Percentiles rank a stretch among this genome's conserved stretches.
Conservation (phyloP, 805 yeast genomes). For the Danielia reshetovae region DNA sequence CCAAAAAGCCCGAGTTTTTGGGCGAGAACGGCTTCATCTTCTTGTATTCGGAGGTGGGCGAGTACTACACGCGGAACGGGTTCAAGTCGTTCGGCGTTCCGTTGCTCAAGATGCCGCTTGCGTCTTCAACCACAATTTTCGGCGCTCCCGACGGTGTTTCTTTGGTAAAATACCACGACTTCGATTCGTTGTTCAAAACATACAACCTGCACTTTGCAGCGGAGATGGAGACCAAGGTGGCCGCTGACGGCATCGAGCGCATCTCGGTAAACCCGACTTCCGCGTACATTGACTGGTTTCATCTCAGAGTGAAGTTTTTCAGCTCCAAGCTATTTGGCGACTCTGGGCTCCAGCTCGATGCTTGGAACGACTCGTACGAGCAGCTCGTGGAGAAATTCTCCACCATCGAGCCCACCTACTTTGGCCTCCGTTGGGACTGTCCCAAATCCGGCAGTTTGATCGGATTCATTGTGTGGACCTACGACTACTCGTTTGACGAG, state of each 20-base stretch:
- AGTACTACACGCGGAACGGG: constrained; percentile 36
- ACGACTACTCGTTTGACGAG: constrained; percentile 24
- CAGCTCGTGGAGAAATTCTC: constrained; percentile 17
- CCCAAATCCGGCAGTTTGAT: constrained; percentile 14
- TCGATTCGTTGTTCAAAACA: constrained; percentile 20
- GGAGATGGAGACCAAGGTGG: constrained; percentile 16
- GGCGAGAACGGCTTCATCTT: constrained; percentile 33
- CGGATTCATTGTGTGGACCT: constrained; percentile 39
- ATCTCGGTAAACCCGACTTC: constrained; percentile 27
- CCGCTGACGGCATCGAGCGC: constrained; percentile 28
- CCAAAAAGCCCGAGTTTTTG: constrained; percentile 16
- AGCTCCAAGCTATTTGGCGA: constrained; percentile 12
- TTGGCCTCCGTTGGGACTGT: constrained; percentile 27
- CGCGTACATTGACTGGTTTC: constrained; percentile 39
- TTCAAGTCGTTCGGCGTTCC: constrained; percentile 37
- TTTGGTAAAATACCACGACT: constrained; percentile 27
- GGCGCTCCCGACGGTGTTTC: constrained; percentile 6
- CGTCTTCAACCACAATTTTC: background rate
- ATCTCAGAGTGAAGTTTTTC: constrained; percentile 34
- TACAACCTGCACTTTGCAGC: constrained; percentile 19
- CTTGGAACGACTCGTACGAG: constrained; percentile 8
- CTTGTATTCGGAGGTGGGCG: constrained; percentile 43
- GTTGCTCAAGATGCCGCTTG: constrained; percentile 23
- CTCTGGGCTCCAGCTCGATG: constrained; percentile 3
- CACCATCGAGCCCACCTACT: constrained; percentile 24